These are phyloP conservation scores for Magnusiomyces paraingens DNA, from an alignment of 1,139 yeast genomes.

Conservation along the genomic window DNA sequence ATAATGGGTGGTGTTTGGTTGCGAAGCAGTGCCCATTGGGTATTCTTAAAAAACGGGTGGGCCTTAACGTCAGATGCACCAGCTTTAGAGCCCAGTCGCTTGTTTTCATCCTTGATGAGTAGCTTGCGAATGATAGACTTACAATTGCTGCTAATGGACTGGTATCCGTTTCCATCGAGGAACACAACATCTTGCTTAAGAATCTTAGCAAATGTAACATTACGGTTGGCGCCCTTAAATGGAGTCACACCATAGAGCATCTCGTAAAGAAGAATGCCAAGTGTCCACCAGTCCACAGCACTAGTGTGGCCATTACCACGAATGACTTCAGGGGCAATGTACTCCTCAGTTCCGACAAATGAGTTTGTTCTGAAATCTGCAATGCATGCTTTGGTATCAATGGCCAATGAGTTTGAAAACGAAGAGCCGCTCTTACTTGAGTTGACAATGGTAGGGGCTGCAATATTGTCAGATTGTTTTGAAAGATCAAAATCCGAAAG, in stretches of 20 bases:
- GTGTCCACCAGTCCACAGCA: constrained; percentile 99
- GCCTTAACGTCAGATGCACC: constrained; percentile 93
- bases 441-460: constrained; percentile 40
- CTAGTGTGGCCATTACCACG: constrained; percentile 96
- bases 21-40: constrained; percentile 91
- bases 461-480: constrained; percentile 69
- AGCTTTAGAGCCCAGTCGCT: constrained; percentile 80
- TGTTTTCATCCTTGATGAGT: constrained; percentile 79
- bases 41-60: constrained; percentile 82
- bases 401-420: constrained; percentile 34
- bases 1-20: constrained; percentile 93
- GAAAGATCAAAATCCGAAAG: constrained; percentile 93
- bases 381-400: constrained; percentile 91
- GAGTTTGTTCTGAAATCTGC: constrained; percentile 96
- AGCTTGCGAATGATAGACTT: constrained; percentile 73
- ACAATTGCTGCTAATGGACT: constrained; percentile 64
- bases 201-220: constrained; percentile 82
- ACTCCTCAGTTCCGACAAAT: constrained; percentile 97
- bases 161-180: constrained; percentile 40
- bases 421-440: constrained; percentile 29
- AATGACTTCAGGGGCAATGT: constrained; percentile 96
- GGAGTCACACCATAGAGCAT: constrained; percentile 96
- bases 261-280: constrained; percentile 85
- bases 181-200: constrained; percentile 78
- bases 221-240: constrained; percentile 83